phyloP scores from a whole-genome alignment of 1,139 yeast genomes.

The Sugiyamaella japonica region DNA sequence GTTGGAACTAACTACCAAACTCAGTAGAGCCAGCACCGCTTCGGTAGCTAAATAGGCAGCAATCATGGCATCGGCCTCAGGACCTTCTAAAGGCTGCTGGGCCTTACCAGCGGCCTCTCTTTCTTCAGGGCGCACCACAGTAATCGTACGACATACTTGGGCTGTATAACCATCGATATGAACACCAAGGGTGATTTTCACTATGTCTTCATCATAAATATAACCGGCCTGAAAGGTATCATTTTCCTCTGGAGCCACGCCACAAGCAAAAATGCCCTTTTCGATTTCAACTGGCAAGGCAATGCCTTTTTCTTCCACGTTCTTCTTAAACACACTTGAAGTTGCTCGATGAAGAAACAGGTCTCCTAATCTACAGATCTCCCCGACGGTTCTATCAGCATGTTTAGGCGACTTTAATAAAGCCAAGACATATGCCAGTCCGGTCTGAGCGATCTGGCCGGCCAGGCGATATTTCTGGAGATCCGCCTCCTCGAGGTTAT shows the following conservation, averaged over 20 bases:
- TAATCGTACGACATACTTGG: constrained; percentile 70
- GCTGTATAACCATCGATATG: constrained; percentile 96
- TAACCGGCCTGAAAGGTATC: constrained; percentile 52
- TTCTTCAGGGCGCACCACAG: constrained; percentile 65
- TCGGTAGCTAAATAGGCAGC: constrained; percentile 90
- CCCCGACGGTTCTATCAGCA: constrained; percentile 54
- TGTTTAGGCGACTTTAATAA: constrained; percentile 58
- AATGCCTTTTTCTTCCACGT: constrained; percentile 64
- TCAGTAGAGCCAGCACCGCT: constrained; percentile 72
- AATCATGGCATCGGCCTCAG: constrained; percentile 83
- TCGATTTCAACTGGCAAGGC: constrained; percentile 89
- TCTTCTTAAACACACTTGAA: constrained; percentile 32
- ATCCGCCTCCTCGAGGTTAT: constrained; percentile 60
- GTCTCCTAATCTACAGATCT: constrained; percentile 80
- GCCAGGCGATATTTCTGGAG: constrained; percentile 84
- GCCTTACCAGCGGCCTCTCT: constrained; percentile 29
- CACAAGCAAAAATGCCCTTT: constrained; percentile 72
- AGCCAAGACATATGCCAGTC: constrained; percentile 62
- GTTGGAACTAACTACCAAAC: constrained; percentile 72
- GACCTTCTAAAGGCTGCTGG: constrained; percentile 66
- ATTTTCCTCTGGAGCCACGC: constrained; percentile 84
- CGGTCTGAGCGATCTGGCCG: constrained; percentile 90
- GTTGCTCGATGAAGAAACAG: constrained; percentile 52
- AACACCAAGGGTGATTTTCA: constrained; percentile 79
- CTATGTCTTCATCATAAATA: constrained; percentile 73